Percentiles rank a stretch among this genome's conserved stretches.
Conservation (phyloP, 345 rosid genomes). For the Populus pruinosa region DNA sequence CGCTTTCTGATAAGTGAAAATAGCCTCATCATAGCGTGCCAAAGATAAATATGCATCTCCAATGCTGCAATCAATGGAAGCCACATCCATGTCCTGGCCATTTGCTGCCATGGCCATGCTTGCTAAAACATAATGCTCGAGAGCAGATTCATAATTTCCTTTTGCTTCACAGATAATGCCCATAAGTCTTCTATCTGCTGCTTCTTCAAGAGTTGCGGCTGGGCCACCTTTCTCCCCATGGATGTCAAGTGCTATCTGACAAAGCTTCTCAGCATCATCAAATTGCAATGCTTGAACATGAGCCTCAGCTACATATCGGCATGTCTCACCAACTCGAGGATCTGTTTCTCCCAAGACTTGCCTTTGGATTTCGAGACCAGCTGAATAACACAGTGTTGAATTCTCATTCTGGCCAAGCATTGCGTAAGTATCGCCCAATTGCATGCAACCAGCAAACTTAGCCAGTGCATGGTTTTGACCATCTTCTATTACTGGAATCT, state of each 20-base stretch:
- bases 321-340: slow-evolving; percentile 74
- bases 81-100: slow-evolving; percentile 64
- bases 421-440: slow-evolving; percentile 83
- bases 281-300: slow-evolving; percentile 84
- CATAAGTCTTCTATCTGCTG: slow-evolving; percentile 81
- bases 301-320: slow-evolving; percentile 81
- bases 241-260: slow-evolving; percentile 71
- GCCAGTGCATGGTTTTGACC: slow-evolving; percentile 84
- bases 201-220: slow-evolving; percentile 68
- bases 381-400: slow-evolving; percentile 68
- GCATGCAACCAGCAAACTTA: slow-evolving; percentile 96
- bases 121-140: slow-evolving; percentile 80
- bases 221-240: slow-evolving; percentile 60
- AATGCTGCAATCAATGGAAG: slow-evolving; percentile 79
- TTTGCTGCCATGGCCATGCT: slow-evolving; percentile 82
- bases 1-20: slow-evolving; percentile 84
- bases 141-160: slow-evolving; percentile 77
- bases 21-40: slow-evolving; percentile 83
- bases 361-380: slow-evolving; percentile 88
- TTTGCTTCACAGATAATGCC: slow-evolving; percentile 76
- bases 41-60: slow-evolving; percentile 84
- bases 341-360: slow-evolving; percentile 82
- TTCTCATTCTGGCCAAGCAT: slow-evolving; percentile 82
- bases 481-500: slow-evolving; percentile 66
- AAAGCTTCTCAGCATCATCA: slow-evolving; percentile 76